These are phyloP conservation scores for Xylariaceae sp. DNA, from an alignment of 2,329 filamentous ascomycete species.

Conservation along the genomic window DNA sequence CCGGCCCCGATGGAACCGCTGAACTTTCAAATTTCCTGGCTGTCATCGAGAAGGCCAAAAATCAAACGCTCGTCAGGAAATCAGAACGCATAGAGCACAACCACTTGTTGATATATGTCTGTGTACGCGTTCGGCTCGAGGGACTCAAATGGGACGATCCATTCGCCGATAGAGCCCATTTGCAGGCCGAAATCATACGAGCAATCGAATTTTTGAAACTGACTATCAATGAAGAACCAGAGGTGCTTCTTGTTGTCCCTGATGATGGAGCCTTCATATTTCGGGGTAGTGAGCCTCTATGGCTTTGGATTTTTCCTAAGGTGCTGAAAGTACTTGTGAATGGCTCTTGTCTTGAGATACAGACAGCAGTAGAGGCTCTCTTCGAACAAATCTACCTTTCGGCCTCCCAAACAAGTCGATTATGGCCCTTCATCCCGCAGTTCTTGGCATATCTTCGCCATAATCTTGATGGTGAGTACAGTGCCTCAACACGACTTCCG, in stretches of 20 bases:
- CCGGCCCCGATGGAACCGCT: conserved; percentile 62
- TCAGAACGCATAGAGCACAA: conserved; percentile 71
- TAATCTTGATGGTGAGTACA: conserved; percentile 42
- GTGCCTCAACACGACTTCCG: not conserved
- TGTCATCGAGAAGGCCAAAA: conserved; percentile 52
- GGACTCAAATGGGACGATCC: conserved; percentile 64
- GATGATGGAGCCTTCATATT: conserved; percentile 42
- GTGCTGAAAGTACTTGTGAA: conserved; percentile 55
- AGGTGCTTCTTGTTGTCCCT: conserved; percentile 53
- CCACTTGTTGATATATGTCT: conserved; percentile 80
- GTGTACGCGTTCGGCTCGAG: conserved; percentile 74
- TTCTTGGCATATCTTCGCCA: conserved; percentile 49
- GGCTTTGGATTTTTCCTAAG: conserved; percentile 61
- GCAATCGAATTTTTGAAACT: conserved; percentile 74
- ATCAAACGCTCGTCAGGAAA: conserved; percentile 51
- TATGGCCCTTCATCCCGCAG: conserved; percentile 46
- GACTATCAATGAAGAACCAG: conserved; percentile 70
- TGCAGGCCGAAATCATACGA: conserved; percentile 60
- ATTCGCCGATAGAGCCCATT: conserved; percentile 54
- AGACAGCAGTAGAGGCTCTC: conserved; percentile 49
- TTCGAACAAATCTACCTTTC: conserved; percentile 46
- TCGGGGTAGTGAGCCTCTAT: conserved; percentile 58
- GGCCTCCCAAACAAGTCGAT: conserved; percentile 38
- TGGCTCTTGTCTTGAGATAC: conserved; percentile 43
- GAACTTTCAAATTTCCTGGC: conserved; percentile 69